phyloP scores from a whole-genome alignment of 2,329 filamentous ascomycete species.

The Elsinoe australis region DNA sequence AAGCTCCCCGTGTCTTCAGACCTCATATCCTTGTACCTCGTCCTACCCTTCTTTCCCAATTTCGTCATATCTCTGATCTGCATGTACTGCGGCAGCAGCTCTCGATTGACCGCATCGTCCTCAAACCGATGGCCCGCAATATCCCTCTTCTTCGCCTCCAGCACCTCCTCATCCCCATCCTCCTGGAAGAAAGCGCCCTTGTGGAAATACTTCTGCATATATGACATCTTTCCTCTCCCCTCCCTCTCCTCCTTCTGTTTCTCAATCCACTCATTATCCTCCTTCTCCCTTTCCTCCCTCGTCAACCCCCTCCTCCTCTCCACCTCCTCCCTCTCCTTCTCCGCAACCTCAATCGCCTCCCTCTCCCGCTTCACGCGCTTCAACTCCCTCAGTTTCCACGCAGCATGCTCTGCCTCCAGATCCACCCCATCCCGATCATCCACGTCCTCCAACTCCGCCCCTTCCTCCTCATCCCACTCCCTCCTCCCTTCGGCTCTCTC shows the following conservation, averaged over 20 bases:
- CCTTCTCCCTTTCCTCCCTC: conserved; percentile 73
- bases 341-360: conserved; percentile 71
- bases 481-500: conserved; percentile 69
- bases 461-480: conserved; percentile 70
- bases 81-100: conserved; percentile 80
- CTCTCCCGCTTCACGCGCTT: conserved; percentile 81
- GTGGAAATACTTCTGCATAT: conserved; percentile 95
- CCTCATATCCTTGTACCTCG: conserved; percentile 81
- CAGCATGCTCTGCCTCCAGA: conserved; percentile 78
- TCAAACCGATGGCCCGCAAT: conserved; percentile 76
- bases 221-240: conserved; percentile 69
- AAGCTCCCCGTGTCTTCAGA: conserved; percentile 86
- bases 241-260: conserved; percentile 71
- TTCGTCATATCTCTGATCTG: conserved; percentile 91
- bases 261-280: conserved; percentile 72
- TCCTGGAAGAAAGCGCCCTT: conserved; percentile 93
- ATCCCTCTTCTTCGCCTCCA: conserved; percentile 71
- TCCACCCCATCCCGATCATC: conserved; percentile 85
- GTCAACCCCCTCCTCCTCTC: conserved; percentile 82
- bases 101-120: conserved; percentile 75
- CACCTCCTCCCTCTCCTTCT: conserved; percentile 79
- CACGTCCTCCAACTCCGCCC: conserved; percentile 57
- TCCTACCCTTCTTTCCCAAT: conserved; percentile 83
- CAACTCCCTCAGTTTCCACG: conserved; percentile 90
- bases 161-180: conserved; percentile 54